A percentile compares a stretch with the other conserved stretches of the same genome.
Conservation (phyloP, 2,329 filamentous ascomycete species). For the Colletotrichum sp. region DNA sequence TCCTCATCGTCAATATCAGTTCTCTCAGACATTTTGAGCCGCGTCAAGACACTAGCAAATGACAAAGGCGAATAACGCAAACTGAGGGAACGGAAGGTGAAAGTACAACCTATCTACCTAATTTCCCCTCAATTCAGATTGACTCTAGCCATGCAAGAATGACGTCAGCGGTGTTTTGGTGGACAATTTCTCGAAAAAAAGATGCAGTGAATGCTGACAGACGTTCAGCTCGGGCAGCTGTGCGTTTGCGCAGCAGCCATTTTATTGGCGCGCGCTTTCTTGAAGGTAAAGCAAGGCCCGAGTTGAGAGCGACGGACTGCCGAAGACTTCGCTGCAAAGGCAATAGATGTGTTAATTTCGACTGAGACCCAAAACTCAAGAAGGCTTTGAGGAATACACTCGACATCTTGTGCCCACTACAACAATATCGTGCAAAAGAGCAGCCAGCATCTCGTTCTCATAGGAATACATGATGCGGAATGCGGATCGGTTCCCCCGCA, state of each 20-base stretch:
- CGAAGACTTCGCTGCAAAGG: not conserved
- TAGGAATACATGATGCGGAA: not conserved
- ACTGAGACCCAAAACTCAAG: not conserved
- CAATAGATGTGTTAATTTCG: not conserved
- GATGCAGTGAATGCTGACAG: not conserved
- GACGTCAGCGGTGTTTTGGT: not conserved
- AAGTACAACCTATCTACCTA: not conserved
- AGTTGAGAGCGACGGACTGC: not conserved
- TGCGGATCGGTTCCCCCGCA: not conserved
- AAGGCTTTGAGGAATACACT: not conserved
- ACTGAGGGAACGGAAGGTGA: not conserved
- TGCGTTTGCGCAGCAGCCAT: not conserved
- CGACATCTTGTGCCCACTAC: too few species aligned
- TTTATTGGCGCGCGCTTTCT: not conserved
- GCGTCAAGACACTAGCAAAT: not conserved
- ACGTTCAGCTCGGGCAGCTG: not conserved
- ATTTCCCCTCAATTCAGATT: not conserved
- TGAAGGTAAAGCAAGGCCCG: not conserved
- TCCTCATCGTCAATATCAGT: not conserved
- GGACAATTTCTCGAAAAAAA: not conserved
- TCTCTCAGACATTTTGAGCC: not conserved
- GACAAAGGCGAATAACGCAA: not conserved
- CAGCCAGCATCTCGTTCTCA: too few species aligned
- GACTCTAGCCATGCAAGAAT: not conserved
- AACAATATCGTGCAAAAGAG: too few species aligned